Evolutionary conservation across 2,329 filamentous ascomycete genomes (phyloP).

Genomic region (Cercospora janseana): DNA sequence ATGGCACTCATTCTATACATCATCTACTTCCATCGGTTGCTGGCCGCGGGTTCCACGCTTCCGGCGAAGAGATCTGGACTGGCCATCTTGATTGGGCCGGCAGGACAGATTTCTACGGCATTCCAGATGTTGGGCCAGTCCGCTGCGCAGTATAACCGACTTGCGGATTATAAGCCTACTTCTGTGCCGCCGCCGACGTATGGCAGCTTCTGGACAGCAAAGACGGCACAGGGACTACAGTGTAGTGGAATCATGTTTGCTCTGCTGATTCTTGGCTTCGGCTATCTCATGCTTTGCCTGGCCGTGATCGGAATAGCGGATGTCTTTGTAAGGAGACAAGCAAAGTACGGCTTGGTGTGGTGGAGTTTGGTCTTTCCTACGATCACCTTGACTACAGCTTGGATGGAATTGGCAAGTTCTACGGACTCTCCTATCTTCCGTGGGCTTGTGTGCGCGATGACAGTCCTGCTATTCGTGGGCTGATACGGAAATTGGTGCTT

Average conservation of each 20-base stretch:
- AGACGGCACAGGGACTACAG: conserved; percentile 13
- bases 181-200: conserved; percentile 5
- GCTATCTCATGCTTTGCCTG: conserved; percentile 16
- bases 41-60: conserved; percentile 9
- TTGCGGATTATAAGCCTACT: conserved; percentile 17
- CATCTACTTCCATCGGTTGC: conserved; percentile 16
- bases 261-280: conserved; percentile 15
- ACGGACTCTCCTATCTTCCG: conserved; percentile 23
- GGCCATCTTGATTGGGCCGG: conserved; percentile 18
- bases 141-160: conserved; percentile 7
- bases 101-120: conserved; percentile 17
- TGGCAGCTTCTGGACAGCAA: conserved; percentile 16
- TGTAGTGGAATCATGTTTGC: conserved; percentile 14
- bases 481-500: conserved; percentile 17
- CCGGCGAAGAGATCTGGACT: conserved; percentile 12
- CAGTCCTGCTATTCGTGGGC: conserved; percentile 10
- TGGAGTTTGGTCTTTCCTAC: conserved; percentile 20
- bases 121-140: conserved; percentile 16
- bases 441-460: conserved; percentile 11
- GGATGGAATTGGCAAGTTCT: conserved; percentile 12
- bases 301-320: conserved; percentile 17
- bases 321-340: conserved; percentile 11
- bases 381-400: conserved; percentile 18
- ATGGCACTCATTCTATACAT: conserved; percentile 19
- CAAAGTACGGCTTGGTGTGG: conserved; percentile 15